Conservation (phyloP, 495 filamentous ascomycete species). For the Xylaria bambusicola region DNA sequence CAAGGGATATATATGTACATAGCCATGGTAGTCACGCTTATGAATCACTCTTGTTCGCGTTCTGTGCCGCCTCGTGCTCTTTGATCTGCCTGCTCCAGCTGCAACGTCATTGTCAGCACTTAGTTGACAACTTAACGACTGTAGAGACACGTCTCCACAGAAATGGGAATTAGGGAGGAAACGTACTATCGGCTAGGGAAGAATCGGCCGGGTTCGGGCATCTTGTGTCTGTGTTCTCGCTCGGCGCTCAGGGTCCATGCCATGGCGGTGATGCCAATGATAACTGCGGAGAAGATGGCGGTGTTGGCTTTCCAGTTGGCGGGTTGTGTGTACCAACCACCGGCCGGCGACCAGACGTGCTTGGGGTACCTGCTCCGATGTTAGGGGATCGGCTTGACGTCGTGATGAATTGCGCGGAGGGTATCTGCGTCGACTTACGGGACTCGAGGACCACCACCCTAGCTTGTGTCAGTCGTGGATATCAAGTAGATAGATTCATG, state of each 20-base stretch:
- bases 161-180: background rate
- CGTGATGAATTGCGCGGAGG: background rate
- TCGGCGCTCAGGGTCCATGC: slow-evolving; percentile 83
- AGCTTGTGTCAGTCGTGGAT: slow-evolving; percentile 38
- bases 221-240: slow-evolving; percentile 72
- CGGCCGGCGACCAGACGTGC: slow-evolving; percentile 97
- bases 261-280: slow-evolving; percentile 72
- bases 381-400: slow-evolving; percentile 7
- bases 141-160: background rate
- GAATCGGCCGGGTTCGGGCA: slow-evolving; percentile 86
- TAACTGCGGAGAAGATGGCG: slow-evolving; percentile 71
- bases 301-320: slow-evolving; percentile 95
- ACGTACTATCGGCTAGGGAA: slow-evolving; percentile 95
- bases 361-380: slow-evolving; percentile 77
- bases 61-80: slow-evolving; percentile 77
- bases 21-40: slow-evolving; percentile 13
- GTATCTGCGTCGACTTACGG: slow-evolving; percentile 62
- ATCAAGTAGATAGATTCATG: background rate
- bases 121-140: background rate
- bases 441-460: slow-evolving; percentile 82
- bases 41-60: slow-evolving; percentile 41
- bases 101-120: slow-evolving; percentile 4
- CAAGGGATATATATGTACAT: slow-evolving; percentile 37
- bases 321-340: slow-evolving; percentile 95
- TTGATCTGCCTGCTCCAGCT: slow-evolving; percentile 93